Evolutionary conservation across 73 alveolate species (phyloP).

Genomic region (Durusdinium trenchii): DNA sequence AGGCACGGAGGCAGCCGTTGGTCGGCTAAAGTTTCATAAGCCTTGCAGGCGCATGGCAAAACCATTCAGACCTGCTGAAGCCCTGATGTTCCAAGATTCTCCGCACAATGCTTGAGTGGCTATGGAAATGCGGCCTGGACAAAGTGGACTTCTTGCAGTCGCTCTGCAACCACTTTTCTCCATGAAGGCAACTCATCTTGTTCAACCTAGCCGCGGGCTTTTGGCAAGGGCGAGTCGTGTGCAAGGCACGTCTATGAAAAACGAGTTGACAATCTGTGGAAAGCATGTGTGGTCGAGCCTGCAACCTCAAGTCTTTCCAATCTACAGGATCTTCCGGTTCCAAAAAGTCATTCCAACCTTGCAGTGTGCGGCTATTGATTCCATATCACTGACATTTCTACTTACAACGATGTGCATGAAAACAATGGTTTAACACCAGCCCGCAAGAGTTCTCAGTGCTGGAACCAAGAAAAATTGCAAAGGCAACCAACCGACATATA

Average conservation of each 20-base stretch:
- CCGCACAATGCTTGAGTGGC: neutral
- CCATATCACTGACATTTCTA: neutral
- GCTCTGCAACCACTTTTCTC: constrained; percentile 1
- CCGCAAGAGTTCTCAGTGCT: too few species aligned
- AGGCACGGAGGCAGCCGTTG: constrained; percentile 26
- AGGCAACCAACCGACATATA: neutral
- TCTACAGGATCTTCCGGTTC: neutral
- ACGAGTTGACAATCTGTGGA: neutral
- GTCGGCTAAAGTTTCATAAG: neutral
- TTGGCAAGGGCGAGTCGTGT: neutral
- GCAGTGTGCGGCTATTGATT: neutral
- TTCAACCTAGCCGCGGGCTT: neutral
- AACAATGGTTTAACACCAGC: neutral
- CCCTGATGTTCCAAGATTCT: too few species aligned
- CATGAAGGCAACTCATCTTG: neutral
- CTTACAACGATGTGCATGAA: neutral
- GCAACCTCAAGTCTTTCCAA: neutral
- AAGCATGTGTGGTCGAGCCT: neutral
- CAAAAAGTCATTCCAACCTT: constrained; percentile 41
- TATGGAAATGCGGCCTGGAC: neutral
- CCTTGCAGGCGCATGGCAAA: neutral
- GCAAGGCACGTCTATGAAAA: neutral
- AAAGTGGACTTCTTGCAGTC: neutral
- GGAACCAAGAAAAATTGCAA: neutral
- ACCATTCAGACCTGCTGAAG: neutral